Percentiles rank a stretch among this genome's conserved stretches.
Evolutionary conservation across 257 asterid genomes (phyloP).

Genomic region (Petunia axillaris): DNA sequence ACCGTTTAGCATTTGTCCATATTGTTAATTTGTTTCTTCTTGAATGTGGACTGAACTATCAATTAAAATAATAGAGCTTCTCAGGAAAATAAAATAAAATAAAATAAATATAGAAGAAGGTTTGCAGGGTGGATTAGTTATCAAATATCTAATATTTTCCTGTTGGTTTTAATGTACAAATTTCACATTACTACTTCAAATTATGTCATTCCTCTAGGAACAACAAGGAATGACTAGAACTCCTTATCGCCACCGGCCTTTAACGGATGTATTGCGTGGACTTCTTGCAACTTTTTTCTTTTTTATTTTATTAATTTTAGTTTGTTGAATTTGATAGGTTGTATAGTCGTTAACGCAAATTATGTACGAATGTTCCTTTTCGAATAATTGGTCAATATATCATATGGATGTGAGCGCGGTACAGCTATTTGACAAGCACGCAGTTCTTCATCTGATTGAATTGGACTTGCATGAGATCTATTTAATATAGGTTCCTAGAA

Average conservation of each 20-base stretch:
- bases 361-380: neutral
- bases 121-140: too few species aligned
- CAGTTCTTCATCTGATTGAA: neutral
- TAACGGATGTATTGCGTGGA: neutral
- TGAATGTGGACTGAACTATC: too few species aligned
- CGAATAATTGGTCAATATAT: neutral
- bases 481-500: neutral
- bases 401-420: neutral
- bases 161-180: too few species aligned
- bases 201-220: neutral
- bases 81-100: too few species aligned
- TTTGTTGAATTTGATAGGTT: neutral
- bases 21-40: too few species aligned
- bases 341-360: neutral
- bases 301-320: neutral
- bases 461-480: neutral
- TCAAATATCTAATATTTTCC: too few species aligned
- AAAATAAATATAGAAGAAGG: too few species aligned
- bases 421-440: constrained; percentile 5
- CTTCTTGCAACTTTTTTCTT: neutral
- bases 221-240: neutral
- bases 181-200: too few species aligned
- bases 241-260: neutral
- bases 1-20: too few species aligned
- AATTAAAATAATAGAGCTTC: too few species aligned